phyloP scores from a whole-genome alignment of 2,329 filamentous ascomycete genomes.

The Cladobotryum protrusum region DNA sequence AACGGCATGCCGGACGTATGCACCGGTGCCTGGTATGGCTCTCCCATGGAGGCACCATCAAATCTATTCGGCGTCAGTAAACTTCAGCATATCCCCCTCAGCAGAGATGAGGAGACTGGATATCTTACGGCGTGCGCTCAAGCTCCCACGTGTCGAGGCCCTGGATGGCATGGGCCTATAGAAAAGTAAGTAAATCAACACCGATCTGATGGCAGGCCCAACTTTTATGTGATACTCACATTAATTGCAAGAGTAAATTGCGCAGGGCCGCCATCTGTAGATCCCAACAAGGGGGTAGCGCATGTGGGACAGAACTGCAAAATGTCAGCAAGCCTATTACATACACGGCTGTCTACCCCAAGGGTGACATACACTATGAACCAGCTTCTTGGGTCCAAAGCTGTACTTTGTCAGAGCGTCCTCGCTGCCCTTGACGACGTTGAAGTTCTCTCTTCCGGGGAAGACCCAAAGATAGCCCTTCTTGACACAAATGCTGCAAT shows the following conservation, averaged over 20 bases:
- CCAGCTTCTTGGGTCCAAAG: conserved; percentile 32
- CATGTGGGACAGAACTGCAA: conserved; percentile 52
- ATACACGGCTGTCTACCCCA: too few relatives aligned
- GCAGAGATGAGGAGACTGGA: too few relatives aligned
- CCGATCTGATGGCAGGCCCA: neutral
- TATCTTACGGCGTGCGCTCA: conserved; percentile 28
- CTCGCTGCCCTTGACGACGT: conserved; percentile 40
- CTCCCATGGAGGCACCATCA: conserved; percentile 30
- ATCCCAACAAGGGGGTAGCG: conserved; percentile 37
- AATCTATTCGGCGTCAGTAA: conserved; percentile 22
- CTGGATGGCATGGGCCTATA: conserved; percentile 38
- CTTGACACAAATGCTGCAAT: conserved; percentile 59
- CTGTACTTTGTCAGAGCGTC: conserved; percentile 37
- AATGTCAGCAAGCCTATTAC: neutral
- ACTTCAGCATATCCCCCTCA: neutral
- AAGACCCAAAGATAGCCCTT: conserved; percentile 39
- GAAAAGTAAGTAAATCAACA: neutral
- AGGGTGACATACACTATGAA: conserved; percentile 34
- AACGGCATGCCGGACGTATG: conserved; percentile 38
- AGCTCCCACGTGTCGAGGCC: conserved; percentile 37
- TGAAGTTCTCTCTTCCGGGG: conserved; percentile 28
- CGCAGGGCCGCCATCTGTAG: neutral
- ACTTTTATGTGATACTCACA: conserved; percentile 3
- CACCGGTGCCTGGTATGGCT: conserved; percentile 27
- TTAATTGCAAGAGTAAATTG: conserved; percentile 9